Evolutionary conservation across 78 protist genomes (phyloP), one percentile per base, ranked within the genome.

Genomic region (Diacronema lutheri): DNA sequence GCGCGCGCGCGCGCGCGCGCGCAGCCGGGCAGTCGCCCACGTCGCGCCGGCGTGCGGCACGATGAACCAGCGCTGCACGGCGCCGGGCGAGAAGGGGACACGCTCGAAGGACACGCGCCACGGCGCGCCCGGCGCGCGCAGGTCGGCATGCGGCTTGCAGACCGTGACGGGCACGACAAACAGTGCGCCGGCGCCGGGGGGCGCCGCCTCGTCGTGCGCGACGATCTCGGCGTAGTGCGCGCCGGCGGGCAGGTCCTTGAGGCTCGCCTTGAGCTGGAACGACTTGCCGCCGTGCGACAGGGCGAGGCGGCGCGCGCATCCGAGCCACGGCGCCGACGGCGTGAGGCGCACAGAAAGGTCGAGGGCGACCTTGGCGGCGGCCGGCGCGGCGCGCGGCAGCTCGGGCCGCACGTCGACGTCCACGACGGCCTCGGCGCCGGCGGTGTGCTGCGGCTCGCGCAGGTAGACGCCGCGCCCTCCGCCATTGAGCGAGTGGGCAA

Each of bases 151-250:
- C 68, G 89, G 84, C 73, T 33, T 78, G 80, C 74, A 60, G 37
- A 86, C 83, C 7, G 90, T 86, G 41, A 86, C 83, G 31, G 90
- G 90, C 23, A 86, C 29, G 38, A 50, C 6, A 78, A 86, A 86
- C 56, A 86, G 57, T 23, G 90, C 77, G 40, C 90, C 88, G 40
- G 25, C 37, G 29, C 41, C 7, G 13, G 72, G 55, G 7, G 13
- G 6, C 25, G 72, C 16, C 37, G 72, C 2, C 58, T 57, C 84
- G 72, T 20, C 0, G 55, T 44, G 73, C 26, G 20, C n/a, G 21
- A 80, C 72, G 50, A n/a, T n/a, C n/a, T 40, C 41, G 13, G 71
- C 64, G 84, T 29, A 80, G 72, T 35, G 55, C 41, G 84, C 82
- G 57, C 84, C 84, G 26, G 40, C 35, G 21, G 84, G 73, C 31